These are phyloP conservation scores for Eucalyptus globulus DNA, from an alignment of 345 rosid genomes.

Conservation along the genomic window DNA sequence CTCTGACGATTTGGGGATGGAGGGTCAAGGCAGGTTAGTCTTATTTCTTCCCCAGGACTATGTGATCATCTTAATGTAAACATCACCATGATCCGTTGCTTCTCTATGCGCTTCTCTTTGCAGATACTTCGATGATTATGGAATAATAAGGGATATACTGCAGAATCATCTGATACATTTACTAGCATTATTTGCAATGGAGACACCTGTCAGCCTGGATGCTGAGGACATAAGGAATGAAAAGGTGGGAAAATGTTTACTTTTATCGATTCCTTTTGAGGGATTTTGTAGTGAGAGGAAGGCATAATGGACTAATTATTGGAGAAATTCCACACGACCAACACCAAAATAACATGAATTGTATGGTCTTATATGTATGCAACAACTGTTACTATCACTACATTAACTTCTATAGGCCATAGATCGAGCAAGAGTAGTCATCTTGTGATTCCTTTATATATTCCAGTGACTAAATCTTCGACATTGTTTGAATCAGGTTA, in stretches of 20 bases:
- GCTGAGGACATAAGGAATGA: slow-evolving; percentile 43
- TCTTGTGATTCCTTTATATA: background rate
- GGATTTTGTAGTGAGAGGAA: background rate
- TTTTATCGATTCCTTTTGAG: background rate
- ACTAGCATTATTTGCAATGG: slow-evolving; percentile 44
- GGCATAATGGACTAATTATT: background rate
- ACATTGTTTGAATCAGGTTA: slow-evolving; percentile 15
- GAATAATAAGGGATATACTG: slow-evolving; percentile 40
- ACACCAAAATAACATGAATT: background rate
- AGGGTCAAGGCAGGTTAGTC: slow-evolving; percentile 36
- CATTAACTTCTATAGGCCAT: background rate
- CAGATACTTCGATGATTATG: slow-evolving; percentile 35
- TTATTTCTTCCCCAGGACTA: background rate
- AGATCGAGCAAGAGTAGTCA: background rate
- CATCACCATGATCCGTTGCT: background rate
- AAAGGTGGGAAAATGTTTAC: slow-evolving; percentile 10
- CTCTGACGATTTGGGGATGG: slow-evolving; percentile 38
- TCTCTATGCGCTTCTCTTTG: background rate
- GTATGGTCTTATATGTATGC: background rate
- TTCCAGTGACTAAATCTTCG: background rate
- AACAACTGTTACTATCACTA: background rate
- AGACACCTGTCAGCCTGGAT: slow-evolving; percentile 45
- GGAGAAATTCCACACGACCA: background rate
- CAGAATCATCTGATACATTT: slow-evolving; percentile 46
- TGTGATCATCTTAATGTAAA: background rate